Evolutionary conservation across 768 basidiomycete species (phyloP).

Genomic region (Exsudoporus frostii): DNA sequence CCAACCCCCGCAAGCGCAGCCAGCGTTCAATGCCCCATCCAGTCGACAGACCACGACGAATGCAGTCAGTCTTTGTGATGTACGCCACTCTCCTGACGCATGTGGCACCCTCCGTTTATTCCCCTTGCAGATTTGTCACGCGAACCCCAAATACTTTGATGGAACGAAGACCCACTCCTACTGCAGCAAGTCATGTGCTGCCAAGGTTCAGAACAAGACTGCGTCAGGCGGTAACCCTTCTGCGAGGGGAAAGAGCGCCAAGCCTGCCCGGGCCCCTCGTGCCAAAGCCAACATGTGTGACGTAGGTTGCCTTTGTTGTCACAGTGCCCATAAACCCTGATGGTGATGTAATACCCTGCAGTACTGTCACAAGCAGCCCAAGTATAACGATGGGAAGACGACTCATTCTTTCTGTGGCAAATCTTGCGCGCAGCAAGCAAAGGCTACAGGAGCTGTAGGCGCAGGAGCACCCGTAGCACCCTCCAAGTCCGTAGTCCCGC

Average conservation of each 20-base stretch:
- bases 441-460: slow-evolving; percentile 26
- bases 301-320: slow-evolving; percentile 34
- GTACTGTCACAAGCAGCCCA: slow-evolving; percentile 61
- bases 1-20: slow-evolving; percentile 25
- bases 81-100: slow-evolving; percentile 28
- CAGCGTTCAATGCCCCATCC: slow-evolving; percentile 7
- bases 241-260: slow-evolving; percentile 24
- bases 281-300: slow-evolving; percentile 44
- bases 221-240: slow-evolving; percentile 26
- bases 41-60: slow-evolving; percentile 21
- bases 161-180: slow-evolving; percentile 54
- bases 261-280: slow-evolving; percentile 24
- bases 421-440: slow-evolving; percentile 53
- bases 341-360: slow-evolving; percentile 23
- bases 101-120: slow-evolving; percentile 1
- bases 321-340: background rate
- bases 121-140: slow-evolving; percentile 46
- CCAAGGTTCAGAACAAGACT: slow-evolving; percentile 39
- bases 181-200: slow-evolving; percentile 56
- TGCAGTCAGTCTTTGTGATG: slow-evolving; percentile 47
- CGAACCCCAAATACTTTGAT: slow-evolving; percentile 54
- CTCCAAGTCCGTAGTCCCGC: slow-evolving; percentile 31
- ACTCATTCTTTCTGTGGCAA: slow-evolving; percentile 64
- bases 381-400: slow-evolving; percentile 53
- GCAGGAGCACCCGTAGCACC: slow-evolving; percentile 22